phyloP scores from a whole-genome alignment of 257 asterid species.

The Ajuga chamaepitys region DNA sequence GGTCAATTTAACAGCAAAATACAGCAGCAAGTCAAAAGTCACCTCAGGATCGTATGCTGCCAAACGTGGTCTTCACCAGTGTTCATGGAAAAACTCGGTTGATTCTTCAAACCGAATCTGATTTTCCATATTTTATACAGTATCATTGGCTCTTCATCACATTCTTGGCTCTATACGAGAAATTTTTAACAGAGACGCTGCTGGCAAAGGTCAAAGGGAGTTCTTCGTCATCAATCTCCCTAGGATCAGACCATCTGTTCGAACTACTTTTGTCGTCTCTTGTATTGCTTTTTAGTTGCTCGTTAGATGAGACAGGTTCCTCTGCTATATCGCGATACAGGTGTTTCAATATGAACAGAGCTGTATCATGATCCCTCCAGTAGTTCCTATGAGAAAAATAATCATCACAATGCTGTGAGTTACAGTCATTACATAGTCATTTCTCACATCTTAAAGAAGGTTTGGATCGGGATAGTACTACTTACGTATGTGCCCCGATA shows the following conservation, averaged over 20 bases:
- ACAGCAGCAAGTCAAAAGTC: background rate
- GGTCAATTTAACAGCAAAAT: too few relatives aligned
- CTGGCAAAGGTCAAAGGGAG: constrained; percentile 83
- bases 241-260: constrained; percentile 48
- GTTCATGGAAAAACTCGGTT: background rate
- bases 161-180: constrained; percentile 50
- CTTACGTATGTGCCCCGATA: constrained; percentile 91
- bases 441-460: background rate
- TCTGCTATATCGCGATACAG: constrained; percentile 74
- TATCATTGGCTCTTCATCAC: constrained; percentile 19
- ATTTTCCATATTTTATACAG: background rate
- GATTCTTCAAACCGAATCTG: background rate
- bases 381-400: constrained; percentile 52
- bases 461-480: background rate
- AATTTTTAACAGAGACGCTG: constrained; percentile 35
- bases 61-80: background rate
- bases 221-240: constrained; percentile 57
- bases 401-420: background rate
- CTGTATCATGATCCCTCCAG: constrained; percentile 92
- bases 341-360: constrained; percentile 86
- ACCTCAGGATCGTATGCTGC: background rate
- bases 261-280: constrained; percentile 19
- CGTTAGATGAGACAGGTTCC: constrained; percentile 30
- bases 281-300: constrained; percentile 29
- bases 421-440: background rate